Base-by-base conservation (phyloP, 306 rosid genomes). In the Lathyrus oleraceus region DNA sequence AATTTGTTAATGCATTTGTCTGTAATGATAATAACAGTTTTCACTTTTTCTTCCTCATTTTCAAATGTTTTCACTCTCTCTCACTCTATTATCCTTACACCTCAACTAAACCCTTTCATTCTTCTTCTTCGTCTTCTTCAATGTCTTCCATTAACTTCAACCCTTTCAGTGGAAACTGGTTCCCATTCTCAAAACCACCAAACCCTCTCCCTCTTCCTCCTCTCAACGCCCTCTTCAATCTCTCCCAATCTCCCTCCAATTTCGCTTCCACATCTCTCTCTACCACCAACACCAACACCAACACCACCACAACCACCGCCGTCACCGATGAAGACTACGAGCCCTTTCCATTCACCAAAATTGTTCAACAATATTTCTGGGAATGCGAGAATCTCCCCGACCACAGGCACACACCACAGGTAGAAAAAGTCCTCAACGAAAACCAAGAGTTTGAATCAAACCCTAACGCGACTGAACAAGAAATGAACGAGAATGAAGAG, bases 81-180 rank as follows among this genome's bases (percentile, higher is more conserved):
- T 13, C 61, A 54, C 5, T 23, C 65, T 16, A 16, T 61, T 61
- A 35, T 17, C 66, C 66, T 61, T 54, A 54, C 28, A 20, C 53
- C 74, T 38, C 2, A 35, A 35, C 39, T 30, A 8, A 61, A 59
- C 68, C 60, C 68, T 43, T 11, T 57, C 28, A 3, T 1, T 57
- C 49, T 25, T 17, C 58, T 14, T 23, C 16, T 28, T 14, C 20
- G n/a, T 8, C 28, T 2, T 19, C 13, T 32, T 27, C 11, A 20
- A 93, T 90, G 98, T 87, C 92, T 74, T 88, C 98, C 47, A 85
- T 94, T 38, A 90, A 87, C 70, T 87, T 94, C 85, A 90, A 90
- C 71, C 87, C 92, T 8, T 90, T 88, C 28, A 85, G 78, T 6
- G 97, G 80, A 14, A 82, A 79, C 75, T 94, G 98, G 98, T 94